Evolutionary conservation across 1,139 yeast genomes (phyloP), one percentile per base, ranked within the genome.

Genomic region (Geotrichum candidum): DNA sequence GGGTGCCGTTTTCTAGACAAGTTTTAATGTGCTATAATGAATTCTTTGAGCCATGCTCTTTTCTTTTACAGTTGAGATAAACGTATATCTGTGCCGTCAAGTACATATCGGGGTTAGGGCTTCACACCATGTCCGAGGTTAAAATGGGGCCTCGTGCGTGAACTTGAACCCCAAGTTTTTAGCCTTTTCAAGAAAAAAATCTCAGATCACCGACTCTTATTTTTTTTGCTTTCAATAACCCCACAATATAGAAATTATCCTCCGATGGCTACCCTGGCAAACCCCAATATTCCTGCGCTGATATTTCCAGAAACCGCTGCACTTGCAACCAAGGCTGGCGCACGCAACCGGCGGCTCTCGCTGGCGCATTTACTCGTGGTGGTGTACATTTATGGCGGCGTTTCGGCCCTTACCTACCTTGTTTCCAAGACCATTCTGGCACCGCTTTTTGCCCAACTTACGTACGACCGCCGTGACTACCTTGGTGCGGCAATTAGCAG

Each of bases 1-100:
- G 41, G 89, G 90, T 1, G 88, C 87, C 0, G 80, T 82, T 0
- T 75, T 75, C 60, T 75, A 62, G 60, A 13, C 22, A 15, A 6
- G 38, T 52, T 22, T 31, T 15, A 7, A 22, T 13, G 31, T 27
- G 22, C 15, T 27, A 50, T 50, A 50, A n/a, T 41, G 48, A 41
- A 41, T n/a, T 7, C n/a, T n/a, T 41, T 41, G 3, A 5, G 2
- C 45, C 2, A 38, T 38, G 10, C 15, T 13, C 15, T 38, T 38
- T 10, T 18, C 18, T 18, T 18, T 18, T 18, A 18, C 18, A 18
- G 18, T 18, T 18, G 18, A 18, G 18, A 18, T 18, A 18, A 18
- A 33, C 38, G 7, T 33, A 9, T 33, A 11, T 3, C 45, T 35
- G 15, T 35, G 4, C 15, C 46, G 15, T n/a, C n/a, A 15, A 5